These are phyloP conservation scores for Aspergillus bridgeri DNA, from an alignment of 495 filamentous ascomycete species.

Conservation along the genomic window DNA sequence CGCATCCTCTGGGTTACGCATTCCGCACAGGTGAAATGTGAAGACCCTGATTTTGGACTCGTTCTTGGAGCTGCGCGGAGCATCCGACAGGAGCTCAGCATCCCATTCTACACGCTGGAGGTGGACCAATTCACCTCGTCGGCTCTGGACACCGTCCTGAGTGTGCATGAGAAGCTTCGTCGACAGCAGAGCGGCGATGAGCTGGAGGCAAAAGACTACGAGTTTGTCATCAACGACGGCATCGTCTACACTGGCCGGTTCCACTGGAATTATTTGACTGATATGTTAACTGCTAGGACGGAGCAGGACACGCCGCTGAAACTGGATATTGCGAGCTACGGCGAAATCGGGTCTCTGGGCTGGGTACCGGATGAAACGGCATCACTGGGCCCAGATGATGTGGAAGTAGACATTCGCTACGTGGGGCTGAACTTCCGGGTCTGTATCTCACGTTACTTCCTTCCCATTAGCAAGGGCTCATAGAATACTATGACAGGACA, in stretches of 20 bases:
- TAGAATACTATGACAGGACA: conserved; percentile 14
- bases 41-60: conserved; percentile 36
- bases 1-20: conserved; percentile 12
- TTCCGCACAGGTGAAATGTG: conserved; percentile 28
- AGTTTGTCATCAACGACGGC: conserved; percentile 27
- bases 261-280: conserved; percentile 16
- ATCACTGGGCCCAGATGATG: conserved; percentile 11
- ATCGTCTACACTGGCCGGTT: conserved; percentile 23
- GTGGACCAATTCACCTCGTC: conserved; percentile 23
- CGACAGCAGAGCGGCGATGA: neutral
- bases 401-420: conserved; percentile 27
- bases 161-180: conserved; percentile 25
- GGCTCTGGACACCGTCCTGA: conserved; percentile 8
- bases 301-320: conserved; percentile 3
- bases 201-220: conserved; percentile 26
- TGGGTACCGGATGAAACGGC: conserved; percentile 9
- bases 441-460: neutral
- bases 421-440: conserved; percentile 36
- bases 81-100: conserved; percentile 34
- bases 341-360: conserved; percentile 20
- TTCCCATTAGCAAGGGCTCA: neutral
- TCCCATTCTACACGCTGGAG: conserved; percentile 43
- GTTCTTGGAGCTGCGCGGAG: conserved; percentile 39
- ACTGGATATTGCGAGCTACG: conserved; percentile 11
- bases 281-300: neutral